These are phyloP conservation scores for Heterobasidion parviporum DNA, from an alignment of 1,284 basidiomycete species.

Conservation along the genomic window DNA sequence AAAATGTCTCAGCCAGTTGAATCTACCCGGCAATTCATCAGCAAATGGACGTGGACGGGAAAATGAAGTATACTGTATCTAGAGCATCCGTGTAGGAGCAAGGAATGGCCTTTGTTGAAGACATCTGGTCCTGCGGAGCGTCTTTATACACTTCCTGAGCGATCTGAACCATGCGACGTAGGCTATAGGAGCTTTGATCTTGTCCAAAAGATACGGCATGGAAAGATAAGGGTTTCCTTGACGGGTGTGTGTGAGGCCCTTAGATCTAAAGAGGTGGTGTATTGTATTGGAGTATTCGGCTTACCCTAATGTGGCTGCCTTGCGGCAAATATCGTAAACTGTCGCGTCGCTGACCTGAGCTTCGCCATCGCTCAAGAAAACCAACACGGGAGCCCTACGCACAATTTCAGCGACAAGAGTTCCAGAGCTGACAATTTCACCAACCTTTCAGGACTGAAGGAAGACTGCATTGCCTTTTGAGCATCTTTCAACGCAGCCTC, in stretches of 20 bases:
- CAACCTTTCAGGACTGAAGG: constrained; percentile 53
- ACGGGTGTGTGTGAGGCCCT: neutral
- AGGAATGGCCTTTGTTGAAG: constrained; percentile 25
- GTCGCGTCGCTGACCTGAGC: neutral
- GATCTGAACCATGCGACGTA: constrained; percentile 47
- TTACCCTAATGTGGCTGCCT: neutral
- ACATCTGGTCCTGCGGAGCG: constrained; percentile 35
- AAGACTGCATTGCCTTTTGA: constrained; percentile 31
- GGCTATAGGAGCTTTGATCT: neutral
- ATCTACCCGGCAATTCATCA: constrained; percentile 30
- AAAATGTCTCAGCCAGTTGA: constrained; percentile 48
- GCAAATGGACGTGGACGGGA: neutral
- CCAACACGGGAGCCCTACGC: neutral
- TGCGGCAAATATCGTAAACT: neutral
- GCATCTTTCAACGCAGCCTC: constrained; percentile 30
- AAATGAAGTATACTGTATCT: constrained; percentile 35
- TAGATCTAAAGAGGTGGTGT: neutral
- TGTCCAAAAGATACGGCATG: neutral
- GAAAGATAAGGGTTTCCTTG: neutral
- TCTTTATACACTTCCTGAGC: constrained; percentile 38
- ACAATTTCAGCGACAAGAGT: no score
- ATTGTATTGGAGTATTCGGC: neutral
- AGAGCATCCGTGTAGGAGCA: constrained; percentile 48
- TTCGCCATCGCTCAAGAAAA: neutral
- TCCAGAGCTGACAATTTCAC: neutral